phyloP scores from a whole-genome alignment of 345 rosid genomes.

The Gossypium raimondii region DNA sequence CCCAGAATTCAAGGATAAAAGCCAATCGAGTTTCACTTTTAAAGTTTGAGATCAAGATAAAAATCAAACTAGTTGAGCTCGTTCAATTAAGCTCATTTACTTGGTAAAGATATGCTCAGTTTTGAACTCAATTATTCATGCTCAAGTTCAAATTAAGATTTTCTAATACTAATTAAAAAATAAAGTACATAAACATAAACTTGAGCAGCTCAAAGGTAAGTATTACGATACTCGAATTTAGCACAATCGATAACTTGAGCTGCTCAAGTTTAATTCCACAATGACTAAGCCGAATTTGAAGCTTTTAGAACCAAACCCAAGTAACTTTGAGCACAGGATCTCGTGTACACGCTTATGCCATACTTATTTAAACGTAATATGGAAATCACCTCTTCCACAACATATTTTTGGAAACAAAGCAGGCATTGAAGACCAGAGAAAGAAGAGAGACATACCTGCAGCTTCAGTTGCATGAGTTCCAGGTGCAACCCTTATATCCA shows the following conservation, averaged over 20 bases:
- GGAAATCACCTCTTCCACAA: not conserved
- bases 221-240: not conserved
- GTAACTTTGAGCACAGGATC: not conserved
- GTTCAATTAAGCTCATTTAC: no score
- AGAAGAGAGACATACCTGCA: conserved; percentile 45
- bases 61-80: no score
- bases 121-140: no score
- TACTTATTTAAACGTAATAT: not conserved
- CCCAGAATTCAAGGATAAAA: not conserved
- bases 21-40: not conserved
- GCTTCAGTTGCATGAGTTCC: conserved; percentile 95
- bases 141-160: no score
- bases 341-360: not conserved
- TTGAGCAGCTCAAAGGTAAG: not conserved
- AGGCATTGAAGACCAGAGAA: not conserved
- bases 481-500: conserved; percentile 88
- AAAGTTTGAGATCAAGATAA: not conserved
- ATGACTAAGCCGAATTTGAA: not conserved
- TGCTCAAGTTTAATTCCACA: not conserved
- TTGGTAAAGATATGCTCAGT: no score
- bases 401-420: not conserved
- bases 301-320: not conserved
- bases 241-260: not conserved
- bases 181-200: no score
- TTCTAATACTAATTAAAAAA: no score